phyloP scores from a whole-genome alignment of 352 stramenopile species.

The Phytophthora ohioensis region DNA sequence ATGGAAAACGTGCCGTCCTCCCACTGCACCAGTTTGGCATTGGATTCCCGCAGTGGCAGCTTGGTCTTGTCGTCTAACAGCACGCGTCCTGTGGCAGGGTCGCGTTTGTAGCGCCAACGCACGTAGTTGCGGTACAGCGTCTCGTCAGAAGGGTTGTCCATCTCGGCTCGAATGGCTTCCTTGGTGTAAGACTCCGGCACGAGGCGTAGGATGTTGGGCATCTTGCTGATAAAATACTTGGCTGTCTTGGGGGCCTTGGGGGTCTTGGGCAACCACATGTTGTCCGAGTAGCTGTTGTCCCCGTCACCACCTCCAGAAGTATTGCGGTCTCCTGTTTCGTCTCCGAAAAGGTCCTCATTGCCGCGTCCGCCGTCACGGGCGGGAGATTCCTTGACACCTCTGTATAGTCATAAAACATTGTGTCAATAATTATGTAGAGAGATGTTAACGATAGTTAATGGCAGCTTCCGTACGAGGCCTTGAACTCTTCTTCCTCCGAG shows the following conservation, averaged over 20 bases:
- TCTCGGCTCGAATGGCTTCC: constrained; percentile 79
- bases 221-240: constrained; percentile 81
- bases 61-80: constrained; percentile 72
- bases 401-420: constrained; percentile 36
- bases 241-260: constrained; percentile 72
- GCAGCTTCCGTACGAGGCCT: constrained; percentile 69
- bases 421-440: constrained; percentile 12
- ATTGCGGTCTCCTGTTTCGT: constrained; percentile 49
- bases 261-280: constrained; percentile 81
- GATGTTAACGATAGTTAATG: not conserved
- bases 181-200: constrained; percentile 83
- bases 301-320: constrained; percentile 33
- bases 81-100: constrained; percentile 64
- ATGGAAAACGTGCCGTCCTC: constrained; percentile 87
- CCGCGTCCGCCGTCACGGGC: constrained; percentile 68
- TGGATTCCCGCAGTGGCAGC: constrained; percentile 72
- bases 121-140: constrained; percentile 90
- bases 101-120: constrained; percentile 80
- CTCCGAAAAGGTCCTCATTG: constrained; percentile 52
- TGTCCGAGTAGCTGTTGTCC: constrained; percentile 50
- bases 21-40: constrained; percentile 89
- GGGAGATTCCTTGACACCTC: constrained; percentile 85
- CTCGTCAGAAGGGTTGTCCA: constrained; percentile 86
- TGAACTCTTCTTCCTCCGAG: constrained; percentile 90
- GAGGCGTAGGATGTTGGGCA: constrained; percentile 88